Base-by-base conservation (phyloP, 345 rosid genomes). In the Hibiscus tridactylites region DNA sequence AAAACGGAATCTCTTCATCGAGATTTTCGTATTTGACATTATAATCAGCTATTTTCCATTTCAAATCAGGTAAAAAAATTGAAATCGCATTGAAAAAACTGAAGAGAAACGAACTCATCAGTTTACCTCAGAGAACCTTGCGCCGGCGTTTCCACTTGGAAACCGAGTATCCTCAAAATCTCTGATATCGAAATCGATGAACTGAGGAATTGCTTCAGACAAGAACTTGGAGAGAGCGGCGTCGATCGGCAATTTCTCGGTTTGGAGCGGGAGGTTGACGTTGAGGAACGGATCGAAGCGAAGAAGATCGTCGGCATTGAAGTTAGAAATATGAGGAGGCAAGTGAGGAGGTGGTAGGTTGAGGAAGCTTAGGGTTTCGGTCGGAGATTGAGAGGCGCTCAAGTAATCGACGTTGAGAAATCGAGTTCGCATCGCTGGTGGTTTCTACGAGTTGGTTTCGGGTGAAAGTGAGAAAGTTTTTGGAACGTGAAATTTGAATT, bases 351-450 rank as follows among this genome's bases (percentile, higher is more conserved):
- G 78, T 3, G 92, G 87, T 46, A 93, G 90, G 49, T 81, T 78
- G 21, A 88, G 88, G 82, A 91, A 89, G 65, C 77, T 79, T 77
- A 83, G 84, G 83, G 84, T 81, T 84, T 78, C 79, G 64, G 37
- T 59, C 16, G 80, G 60, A 72, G 88, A 79, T 11, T 81, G 65
- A 15, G 78, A 65, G 63, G 85, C 24, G 15, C 81, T 47, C 84
- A 90, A 86, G 84, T 80, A 80, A 76, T 90, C 89, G 60, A 70
- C 75, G 72, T 78, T 83, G 76, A 88, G 90, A 77, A 88, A 91
- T 72, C 91, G 92, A 82, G 84, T 83, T 81, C 94, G 87, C 97
- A 91, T 93, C 70, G 72, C 64, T 9, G 61, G 13, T 47, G 26
- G 46, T 4, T 35, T 50, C 7, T 10, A 12, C 17, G 56, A 64